Evolutionary conservation across 2,329 filamentous ascomycete genomes (phyloP).

Genomic region (Sclerotinia sclerotiorum): DNA sequence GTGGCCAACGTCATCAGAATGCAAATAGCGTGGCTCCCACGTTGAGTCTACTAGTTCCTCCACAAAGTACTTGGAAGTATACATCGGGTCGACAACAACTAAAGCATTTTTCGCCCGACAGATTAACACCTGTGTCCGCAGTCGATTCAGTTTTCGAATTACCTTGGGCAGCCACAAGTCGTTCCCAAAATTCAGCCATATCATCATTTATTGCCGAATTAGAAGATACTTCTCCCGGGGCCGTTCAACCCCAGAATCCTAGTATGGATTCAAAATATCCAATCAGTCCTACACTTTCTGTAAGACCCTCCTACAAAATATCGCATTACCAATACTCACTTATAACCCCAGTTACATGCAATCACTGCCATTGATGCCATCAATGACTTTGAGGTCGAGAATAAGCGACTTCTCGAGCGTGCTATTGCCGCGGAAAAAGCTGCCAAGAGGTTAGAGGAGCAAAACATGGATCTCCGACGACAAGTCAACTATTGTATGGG

Average conservation of each 20-base stretch:
- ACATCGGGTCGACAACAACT: conserved; percentile 26
- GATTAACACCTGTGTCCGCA: conserved; percentile 29
- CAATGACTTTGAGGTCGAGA: conserved; percentile 23
- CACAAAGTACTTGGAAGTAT: conserved; percentile 30
- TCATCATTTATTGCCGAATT: conserved; percentile 34
- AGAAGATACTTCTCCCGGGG: conserved; percentile 34
- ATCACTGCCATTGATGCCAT: conserved; percentile 21
- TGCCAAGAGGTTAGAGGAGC: conserved; percentile 31
- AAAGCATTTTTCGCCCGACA: conserved; percentile 29
- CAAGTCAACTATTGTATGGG: conserved; percentile 30
- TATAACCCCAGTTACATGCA: conserved; percentile 9
- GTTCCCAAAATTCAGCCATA: conserved; percentile 29
- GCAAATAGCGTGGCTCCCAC: conserved; percentile 14
- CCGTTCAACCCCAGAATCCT: not conserved
- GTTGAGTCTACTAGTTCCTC: conserved; percentile 28
- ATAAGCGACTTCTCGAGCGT: conserved; percentile 22
- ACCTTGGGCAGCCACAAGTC: conserved; percentile 21
- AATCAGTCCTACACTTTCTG: conserved; percentile 17
- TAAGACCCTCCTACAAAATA: not conserved
- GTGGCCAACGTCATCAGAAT: conserved; percentile 8
- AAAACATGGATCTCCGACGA: conserved; percentile 32
- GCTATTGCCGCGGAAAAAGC: conserved; percentile 33
- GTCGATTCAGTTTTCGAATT: conserved; percentile 36
- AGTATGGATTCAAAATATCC: conserved; percentile 5
- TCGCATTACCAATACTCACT: not conserved